Evolutionary conservation across 2,329 filamentous ascomycete genomes (phyloP).

Genomic region (Dactylonectria macrodidyma): DNA sequence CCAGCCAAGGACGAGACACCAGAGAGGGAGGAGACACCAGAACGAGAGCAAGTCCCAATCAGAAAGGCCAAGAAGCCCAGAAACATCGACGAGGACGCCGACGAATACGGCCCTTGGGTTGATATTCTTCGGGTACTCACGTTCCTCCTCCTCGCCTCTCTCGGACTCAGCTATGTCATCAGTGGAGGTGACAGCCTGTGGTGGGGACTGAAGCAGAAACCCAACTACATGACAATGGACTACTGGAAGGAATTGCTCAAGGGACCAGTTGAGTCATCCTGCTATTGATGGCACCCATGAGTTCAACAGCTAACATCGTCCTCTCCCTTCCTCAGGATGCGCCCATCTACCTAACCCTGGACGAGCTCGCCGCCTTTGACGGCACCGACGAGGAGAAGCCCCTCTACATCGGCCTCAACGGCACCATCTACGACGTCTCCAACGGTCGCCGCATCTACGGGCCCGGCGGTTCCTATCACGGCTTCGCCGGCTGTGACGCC

Average conservation of each 20-base stretch:
- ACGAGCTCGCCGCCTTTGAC: slow-evolving; percentile 81
- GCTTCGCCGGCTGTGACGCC: slow-evolving; percentile 90
- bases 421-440: slow-evolving; percentile 89
- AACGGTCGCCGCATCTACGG: slow-evolving; percentile 80
- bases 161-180: slow-evolving; percentile 82
- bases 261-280: slow-evolving; percentile 43
- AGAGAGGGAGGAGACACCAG: slow-evolving; percentile 37
- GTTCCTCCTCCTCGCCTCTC: slow-evolving; percentile 76
- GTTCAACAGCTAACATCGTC: slow-evolving; percentile 11
- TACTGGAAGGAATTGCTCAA: slow-evolving; percentile 65
- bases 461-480: slow-evolving; percentile 87
- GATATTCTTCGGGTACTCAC: slow-evolving; percentile 80
- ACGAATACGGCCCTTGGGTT: slow-evolving; percentile 68
- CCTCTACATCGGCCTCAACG: slow-evolving; percentile 92
- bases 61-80: slow-evolving; percentile 42
- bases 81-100: slow-evolving; percentile 62
- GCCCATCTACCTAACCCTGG: slow-evolving; percentile 80
- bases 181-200: slow-evolving; percentile 78
- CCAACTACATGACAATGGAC: slow-evolving; percentile 73
- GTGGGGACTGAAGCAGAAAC: slow-evolving; percentile 75
- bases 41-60: slow-evolving; percentile 47
- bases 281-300: not conserved
- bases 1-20: slow-evolving; percentile 32
- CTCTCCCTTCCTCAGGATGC: slow-evolving; percentile 57
- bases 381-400: slow-evolving; percentile 82